A percentile compares a stretch with the other conserved stretches of the same genome.
Conservation (phyloP, 495 filamentous ascomycete genomes). For the Trichoderma asperelloides region DNA sequence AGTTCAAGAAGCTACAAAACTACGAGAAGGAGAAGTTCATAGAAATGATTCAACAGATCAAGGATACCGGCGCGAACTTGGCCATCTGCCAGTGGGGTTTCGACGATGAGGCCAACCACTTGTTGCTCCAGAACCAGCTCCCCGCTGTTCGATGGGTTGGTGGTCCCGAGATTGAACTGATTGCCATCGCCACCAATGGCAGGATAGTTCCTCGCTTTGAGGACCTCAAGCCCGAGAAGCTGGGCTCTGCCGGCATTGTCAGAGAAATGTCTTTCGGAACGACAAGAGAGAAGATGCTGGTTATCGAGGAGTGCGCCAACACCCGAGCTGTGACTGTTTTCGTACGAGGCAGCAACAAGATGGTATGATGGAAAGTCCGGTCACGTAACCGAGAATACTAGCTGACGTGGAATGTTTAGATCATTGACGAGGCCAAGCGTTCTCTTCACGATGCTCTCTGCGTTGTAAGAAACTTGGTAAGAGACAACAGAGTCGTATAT, state of each 20-base stretch:
- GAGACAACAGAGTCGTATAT: constrained; percentile 97
- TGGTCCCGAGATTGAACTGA: constrained; percentile 95
- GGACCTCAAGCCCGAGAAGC: constrained; percentile 81
- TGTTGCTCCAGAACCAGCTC: constrained; percentile 89
- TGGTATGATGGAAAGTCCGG: constrained; percentile 46
- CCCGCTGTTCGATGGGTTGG: constrained; percentile 97
- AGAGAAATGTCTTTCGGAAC: constrained; percentile 95
- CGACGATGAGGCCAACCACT: constrained; percentile 96
- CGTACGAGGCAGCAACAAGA: constrained; percentile 97
- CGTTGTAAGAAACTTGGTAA: constrained; percentile 92
- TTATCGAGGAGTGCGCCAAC: constrained; percentile 99
- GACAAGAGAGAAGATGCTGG: constrained; percentile 97
- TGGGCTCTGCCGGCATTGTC: constrained; percentile 83
- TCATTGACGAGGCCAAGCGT: constrained; percentile 88
- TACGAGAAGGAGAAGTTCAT: constrained; percentile 95
- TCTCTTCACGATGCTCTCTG: constrained; percentile 96
- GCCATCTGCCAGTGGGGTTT: constrained; percentile 99
- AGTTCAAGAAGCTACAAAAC: constrained; percentile 91
- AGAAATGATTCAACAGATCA: constrained; percentile 98
- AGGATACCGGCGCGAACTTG: constrained; percentile 92
- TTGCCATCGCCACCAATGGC: constrained; percentile 96
- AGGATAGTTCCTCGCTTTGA: constrained; percentile 96
- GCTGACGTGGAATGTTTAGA: constrained; percentile 9
- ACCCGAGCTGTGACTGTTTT: constrained; percentile 93
- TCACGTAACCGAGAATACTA: background rate